phyloP scores from a whole-genome alignment of 768 basidiomycete genomes.

The Boletus sp. region DNA sequence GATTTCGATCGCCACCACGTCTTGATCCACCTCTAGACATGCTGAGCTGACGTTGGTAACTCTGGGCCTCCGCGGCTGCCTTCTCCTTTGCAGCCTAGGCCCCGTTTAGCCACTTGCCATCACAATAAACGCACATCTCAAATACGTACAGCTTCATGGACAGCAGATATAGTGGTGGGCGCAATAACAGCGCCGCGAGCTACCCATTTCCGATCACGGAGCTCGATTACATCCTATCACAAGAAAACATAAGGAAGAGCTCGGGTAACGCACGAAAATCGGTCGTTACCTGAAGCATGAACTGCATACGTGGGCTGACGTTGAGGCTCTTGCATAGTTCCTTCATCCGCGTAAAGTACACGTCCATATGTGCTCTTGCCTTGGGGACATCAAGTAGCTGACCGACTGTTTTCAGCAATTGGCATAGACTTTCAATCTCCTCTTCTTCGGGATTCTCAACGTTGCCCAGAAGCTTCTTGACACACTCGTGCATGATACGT shows the following conservation, averaged over 20 bases:
- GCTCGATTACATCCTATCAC: constrained; percentile 82
- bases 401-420: constrained; percentile 88
- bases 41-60: constrained; percentile 56
- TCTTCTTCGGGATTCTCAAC: constrained; percentile 96
- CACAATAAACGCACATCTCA: neutral
- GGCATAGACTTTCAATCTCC: constrained; percentile 95
- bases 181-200: constrained; percentile 69
- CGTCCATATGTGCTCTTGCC: constrained; percentile 82
- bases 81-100: constrained; percentile 80
- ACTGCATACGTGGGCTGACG: constrained; percentile 85
- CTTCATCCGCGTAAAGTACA: constrained; percentile 91
- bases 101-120: constrained; percentile 4
- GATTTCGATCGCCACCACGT: constrained; percentile 72
- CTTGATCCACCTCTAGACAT: constrained; percentile 93
- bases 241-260: neutral
- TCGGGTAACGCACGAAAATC: neutral
- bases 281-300: constrained; percentile 84
- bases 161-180: constrained; percentile 84
- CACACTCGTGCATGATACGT: constrained; percentile 98
- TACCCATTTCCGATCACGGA: constrained; percentile 82
- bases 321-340: constrained; percentile 72
- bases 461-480: constrained; percentile 92
- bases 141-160: constrained; percentile 76
- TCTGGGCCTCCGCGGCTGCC: constrained; percentile 60
- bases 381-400: constrained; percentile 75